Conservation (phyloP, 306 rosid genomes). For the Macrotyloma uniflorum region DNA sequence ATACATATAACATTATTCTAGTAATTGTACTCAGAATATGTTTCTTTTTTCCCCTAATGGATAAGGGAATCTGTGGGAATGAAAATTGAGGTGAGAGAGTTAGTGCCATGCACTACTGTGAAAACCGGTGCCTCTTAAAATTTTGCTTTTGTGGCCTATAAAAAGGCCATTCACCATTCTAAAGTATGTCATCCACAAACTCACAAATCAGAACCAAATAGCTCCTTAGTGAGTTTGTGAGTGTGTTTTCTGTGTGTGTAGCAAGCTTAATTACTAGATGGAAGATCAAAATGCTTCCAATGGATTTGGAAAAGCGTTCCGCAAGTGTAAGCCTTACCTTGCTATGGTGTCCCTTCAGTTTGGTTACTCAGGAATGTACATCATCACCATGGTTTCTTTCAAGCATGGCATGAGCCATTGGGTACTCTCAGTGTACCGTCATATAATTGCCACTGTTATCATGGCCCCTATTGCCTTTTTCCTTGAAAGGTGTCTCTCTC, state of each 20-base stretch:
- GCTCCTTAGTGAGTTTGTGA: constrained; percentile 17
- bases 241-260: not conserved
- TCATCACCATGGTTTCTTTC: constrained; percentile 84
- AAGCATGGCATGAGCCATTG: constrained; percentile 95
- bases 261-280: constrained; percentile 8
- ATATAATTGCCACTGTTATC: constrained; percentile 64
- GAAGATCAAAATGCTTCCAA: constrained; percentile 36
- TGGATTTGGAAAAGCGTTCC: constrained; percentile 25
- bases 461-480: constrained; percentile 84
- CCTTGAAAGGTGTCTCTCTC: constrained; percentile 70
- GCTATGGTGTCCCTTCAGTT: constrained; percentile 87
- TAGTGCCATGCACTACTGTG: constrained; percentile 42
- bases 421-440: constrained; percentile 83
- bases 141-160: constrained; percentile 46
- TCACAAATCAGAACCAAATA: constrained; percentile 25
- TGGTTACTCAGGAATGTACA: constrained; percentile 86
- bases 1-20: not conserved
- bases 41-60: constrained; percentile 1
- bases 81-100: constrained; percentile 45
- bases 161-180: constrained; percentile 33
- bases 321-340: constrained; percentile 71
- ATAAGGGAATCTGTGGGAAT: constrained; percentile 37
- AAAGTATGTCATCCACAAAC: constrained; percentile 38
- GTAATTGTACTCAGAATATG: not conserved
- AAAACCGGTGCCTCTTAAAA: constrained; percentile 30